Percentiles rank a stretch among this genome's conserved stretches.
Conservation (phyloP, 768 basidiomycete species). For the Fistulinella prunicolor region DNA sequence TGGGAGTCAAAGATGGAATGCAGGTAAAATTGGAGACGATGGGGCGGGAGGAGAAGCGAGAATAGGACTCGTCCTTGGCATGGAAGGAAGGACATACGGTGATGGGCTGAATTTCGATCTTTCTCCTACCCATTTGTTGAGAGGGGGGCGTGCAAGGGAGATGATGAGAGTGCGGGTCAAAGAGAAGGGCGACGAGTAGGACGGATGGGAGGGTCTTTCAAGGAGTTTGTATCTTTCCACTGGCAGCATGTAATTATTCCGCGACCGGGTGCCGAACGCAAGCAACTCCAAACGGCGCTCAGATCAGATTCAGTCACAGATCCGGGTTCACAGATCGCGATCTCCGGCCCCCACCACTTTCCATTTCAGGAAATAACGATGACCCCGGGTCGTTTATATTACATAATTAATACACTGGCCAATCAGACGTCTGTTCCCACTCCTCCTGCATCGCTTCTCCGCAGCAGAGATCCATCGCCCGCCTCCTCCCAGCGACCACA, state of each 20-base stretch:
- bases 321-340: constrained; percentile 22
- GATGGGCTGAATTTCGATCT: constrained; percentile 82
- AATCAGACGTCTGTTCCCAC: constrained; percentile 15
- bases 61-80: constrained; percentile 19
- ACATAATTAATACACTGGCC: not conserved
- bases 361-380: not conserved
- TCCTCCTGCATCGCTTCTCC: constrained; percentile 20
- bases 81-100: constrained; percentile 49
- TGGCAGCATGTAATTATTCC: constrained; percentile 38
- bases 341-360: constrained; percentile 14
- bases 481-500: too few relatives aligned
- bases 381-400: not conserved
- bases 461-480: constrained; percentile 13
- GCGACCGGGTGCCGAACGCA: constrained; percentile 37
- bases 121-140: constrained; percentile 63
- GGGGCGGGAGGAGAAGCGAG: constrained; percentile 14
- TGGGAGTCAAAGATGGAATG: constrained; percentile 31
- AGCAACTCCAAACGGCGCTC: constrained; percentile 37
- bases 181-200: constrained; percentile 18
- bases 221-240: constrained; percentile 35
- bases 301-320: constrained; percentile 32
- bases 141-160: not conserved
- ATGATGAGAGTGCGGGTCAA: constrained; percentile 22
- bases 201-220: constrained; percentile 29
- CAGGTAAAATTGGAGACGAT: constrained; percentile 31